These are phyloP conservation scores for Lactarius hengduanensis DNA, from an alignment of 768 basidiomycete genomes.

Conservation along the genomic window DNA sequence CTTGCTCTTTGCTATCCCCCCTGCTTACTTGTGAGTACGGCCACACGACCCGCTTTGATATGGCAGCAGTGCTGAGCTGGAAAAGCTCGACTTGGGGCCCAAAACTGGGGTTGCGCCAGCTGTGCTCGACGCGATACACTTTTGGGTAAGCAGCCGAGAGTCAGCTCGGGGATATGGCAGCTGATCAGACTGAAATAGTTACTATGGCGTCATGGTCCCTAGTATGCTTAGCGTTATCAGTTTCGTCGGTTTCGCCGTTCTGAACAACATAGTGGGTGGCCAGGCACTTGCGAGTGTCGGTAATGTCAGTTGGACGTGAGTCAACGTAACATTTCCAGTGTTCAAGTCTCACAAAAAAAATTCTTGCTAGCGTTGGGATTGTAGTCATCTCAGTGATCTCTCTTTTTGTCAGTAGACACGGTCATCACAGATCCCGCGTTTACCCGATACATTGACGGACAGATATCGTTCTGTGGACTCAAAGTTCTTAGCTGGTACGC, in stretches of 20 bases:
- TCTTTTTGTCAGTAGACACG: conserved; percentile 42
- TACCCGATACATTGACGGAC: conserved; percentile 5
- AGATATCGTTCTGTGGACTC: conserved; percentile 68
- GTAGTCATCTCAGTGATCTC: conserved; percentile 72
- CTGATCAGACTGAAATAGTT: conserved; percentile 39
- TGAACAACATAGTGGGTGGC: conserved; percentile 62
- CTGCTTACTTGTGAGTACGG: conserved; percentile 43
- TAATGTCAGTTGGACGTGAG: conserved; percentile 51
- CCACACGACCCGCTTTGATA: background rate
- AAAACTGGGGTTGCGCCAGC: conserved; percentile 75
- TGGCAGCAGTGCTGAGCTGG: background rate
- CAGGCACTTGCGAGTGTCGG: conserved; percentile 56
- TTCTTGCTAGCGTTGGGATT: conserved; percentile 56
- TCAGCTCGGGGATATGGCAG: background rate
- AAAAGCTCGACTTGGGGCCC: conserved; percentile 72
- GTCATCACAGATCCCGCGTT: background rate
- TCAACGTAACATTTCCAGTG: background rate
- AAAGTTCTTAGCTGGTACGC: conserved; percentile 56
- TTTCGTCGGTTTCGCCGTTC: conserved; percentile 54
- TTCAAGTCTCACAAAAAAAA: background rate
- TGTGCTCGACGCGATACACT: conserved; percentile 68
- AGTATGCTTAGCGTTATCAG: conserved; percentile 50
- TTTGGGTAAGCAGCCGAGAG: conserved; percentile 45
- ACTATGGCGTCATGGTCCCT: conserved; percentile 51
- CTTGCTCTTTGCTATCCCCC: conserved; percentile 41